Conservation (phyloP, 768 basidiomycete genomes). For the Terana coerulea region DNA sequence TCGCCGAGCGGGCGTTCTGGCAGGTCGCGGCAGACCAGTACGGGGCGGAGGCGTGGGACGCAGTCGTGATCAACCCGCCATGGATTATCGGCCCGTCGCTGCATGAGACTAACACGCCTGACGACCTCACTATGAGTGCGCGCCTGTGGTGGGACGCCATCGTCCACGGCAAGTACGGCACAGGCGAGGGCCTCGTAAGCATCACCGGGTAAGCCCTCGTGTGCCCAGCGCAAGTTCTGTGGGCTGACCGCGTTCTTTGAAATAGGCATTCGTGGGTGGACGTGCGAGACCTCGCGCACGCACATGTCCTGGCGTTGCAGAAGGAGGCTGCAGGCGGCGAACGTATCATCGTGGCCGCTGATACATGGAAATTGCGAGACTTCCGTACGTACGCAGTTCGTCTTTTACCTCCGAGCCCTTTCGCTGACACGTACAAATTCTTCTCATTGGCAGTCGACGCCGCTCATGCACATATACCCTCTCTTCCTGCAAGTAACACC, state of each 20-base stretch:
- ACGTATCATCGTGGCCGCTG: conserved; percentile 43
- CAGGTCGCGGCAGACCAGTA: conserved; percentile 17
- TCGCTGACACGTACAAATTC: conserved; percentile 16
- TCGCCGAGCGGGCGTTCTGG: conserved; percentile 58
- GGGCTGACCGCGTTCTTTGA: not conserved
- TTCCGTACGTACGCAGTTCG: not conserved
- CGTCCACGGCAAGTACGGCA: not conserved
- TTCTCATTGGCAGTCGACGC: conserved; percentile 5
- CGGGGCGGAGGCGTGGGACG: conserved; percentile 27
- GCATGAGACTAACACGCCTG: conserved; percentile 17
- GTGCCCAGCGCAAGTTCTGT: not conserved
- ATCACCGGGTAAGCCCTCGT: not conserved
- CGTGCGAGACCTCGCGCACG: conserved; percentile 49
- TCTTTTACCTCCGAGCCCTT: not conserved
- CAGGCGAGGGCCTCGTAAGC: not conserved
- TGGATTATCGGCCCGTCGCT: conserved; percentile 22
- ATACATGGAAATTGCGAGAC: conserved; percentile 8
- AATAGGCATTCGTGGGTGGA: conserved; percentile 27
- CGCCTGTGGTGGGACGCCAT: not conserved
- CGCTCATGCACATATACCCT: not conserved
- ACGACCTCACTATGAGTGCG: conserved; percentile 31
- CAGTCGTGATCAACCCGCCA: conserved; percentile 34
- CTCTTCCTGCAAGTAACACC: not conserved
- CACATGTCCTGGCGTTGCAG: conserved; percentile 47
- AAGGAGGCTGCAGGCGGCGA: conserved; percentile 49